A percentile compares a stretch with the other conserved stretches of the same genome.
Conservation (phyloP, 2,329 filamentous ascomycete genomes). For the Chaetomiaceae sp. region DNA sequence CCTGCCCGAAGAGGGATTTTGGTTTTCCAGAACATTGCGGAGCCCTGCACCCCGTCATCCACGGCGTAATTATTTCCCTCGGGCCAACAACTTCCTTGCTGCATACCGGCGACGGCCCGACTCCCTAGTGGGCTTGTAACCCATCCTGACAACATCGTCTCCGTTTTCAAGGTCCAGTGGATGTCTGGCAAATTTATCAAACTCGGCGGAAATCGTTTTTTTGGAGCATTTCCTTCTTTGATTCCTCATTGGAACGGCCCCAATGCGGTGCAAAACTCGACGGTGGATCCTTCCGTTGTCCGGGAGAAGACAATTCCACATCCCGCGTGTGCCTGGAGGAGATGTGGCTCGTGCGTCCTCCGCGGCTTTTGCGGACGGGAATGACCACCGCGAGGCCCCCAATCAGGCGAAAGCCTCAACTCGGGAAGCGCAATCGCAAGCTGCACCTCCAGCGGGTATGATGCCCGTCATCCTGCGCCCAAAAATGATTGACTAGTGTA, state of each 20-base stretch:
- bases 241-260: not conserved
- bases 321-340: not conserved
- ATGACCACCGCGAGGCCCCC: not conserved
- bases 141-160: not conserved
- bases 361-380: too few species aligned
- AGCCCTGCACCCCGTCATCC: not conserved
- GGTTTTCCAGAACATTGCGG: slow-evolving; percentile 19
- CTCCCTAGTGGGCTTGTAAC: slow-evolving; percentile 7
- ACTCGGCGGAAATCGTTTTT: not conserved
- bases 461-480: not conserved
- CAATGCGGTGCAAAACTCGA: not conserved
- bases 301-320: not conserved
- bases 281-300: not conserved
- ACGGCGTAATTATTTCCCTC: slow-evolving; percentile 12
- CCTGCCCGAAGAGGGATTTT: not conserved
- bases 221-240: not conserved
- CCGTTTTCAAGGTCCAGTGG: not conserved
- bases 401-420: not conserved
- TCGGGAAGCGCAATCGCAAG: not conserved
- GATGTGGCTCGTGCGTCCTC: slow-evolving; percentile 8
- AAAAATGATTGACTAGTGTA: not conserved
- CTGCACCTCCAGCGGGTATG: not conserved
- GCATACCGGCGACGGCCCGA: slow-evolving; percentile 11
- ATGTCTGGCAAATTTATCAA: not conserved
- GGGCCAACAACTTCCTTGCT: slow-evolving; percentile 13